A percentile compares a stretch with the other conserved stretches of the same genome.
Conservation (phyloP, 345 rosid genomes). For the Gossypium arboreum region DNA sequence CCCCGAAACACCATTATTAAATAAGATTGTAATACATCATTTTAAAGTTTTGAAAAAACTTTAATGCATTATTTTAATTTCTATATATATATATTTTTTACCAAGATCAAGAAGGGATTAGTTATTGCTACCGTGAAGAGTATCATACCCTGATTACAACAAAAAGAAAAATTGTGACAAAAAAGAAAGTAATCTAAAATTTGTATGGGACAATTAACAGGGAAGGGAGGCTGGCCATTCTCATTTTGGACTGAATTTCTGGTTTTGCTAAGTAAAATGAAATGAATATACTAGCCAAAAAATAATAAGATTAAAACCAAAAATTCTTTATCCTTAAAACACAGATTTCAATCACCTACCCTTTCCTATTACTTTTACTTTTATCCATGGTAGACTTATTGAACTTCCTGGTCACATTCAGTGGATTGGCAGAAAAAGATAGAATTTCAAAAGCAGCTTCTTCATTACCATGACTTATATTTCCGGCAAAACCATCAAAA, state of each 20-base stretch:
- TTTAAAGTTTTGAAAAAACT: too few species aligned
- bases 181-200: too few species aligned
- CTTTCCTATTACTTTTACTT: conserved; percentile 33
- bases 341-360: conserved; percentile 33
- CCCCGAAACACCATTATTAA: too few species aligned
- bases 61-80: too few species aligned
- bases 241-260: conserved; percentile 33
- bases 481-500: conserved; percentile 38
- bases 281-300: background rate
- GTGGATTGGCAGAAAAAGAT: conserved; percentile 26
- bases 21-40: too few species aligned
- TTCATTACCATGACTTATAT: conserved; percentile 32
- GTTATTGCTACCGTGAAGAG: too few species aligned
- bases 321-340: background rate
- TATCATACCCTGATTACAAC: too few species aligned
- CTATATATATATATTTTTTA: too few species aligned
- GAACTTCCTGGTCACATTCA: conserved; percentile 23
- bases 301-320: background rate
- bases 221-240: conserved; percentile 18
- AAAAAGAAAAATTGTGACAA: too few species aligned
- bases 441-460: conserved; percentile 36
- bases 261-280: conserved; percentile 17
- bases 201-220: too few species aligned
- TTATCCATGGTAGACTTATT: conserved; percentile 22
- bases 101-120: too few species aligned